These are phyloP conservation scores for Conoideocrella luteorostrata DNA, from an alignment of 2,329 filamentous ascomycete genomes.

Conservation along the genomic window DNA sequence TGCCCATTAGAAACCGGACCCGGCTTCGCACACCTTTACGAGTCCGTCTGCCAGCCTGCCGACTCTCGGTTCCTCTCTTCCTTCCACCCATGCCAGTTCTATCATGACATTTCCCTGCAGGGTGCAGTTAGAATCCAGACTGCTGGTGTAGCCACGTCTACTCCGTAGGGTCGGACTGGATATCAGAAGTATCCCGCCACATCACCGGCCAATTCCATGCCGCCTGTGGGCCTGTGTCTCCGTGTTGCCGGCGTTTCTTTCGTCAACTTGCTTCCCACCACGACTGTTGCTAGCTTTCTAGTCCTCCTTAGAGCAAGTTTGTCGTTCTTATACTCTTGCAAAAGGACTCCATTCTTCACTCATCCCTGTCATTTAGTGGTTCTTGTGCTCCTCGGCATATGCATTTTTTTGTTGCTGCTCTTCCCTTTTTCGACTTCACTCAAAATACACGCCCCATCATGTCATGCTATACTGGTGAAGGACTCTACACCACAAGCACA, in stretches of 20 bases:
- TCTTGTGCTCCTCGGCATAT: conserved; percentile 31
- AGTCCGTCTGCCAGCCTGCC: neutral
- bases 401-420: conserved; percentile 22
- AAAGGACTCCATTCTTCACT: neutral
- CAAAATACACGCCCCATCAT: conserved; percentile 4
- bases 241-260: conserved; percentile 10
- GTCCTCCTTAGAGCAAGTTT: conserved; percentile 23
- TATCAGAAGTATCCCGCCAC: conserved; percentile 15
- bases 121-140: conserved; percentile 11
- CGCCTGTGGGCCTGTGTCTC: conserved; percentile 10
- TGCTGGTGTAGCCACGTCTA: conserved; percentile 24
- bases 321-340: neutral
- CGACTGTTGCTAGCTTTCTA: conserved; percentile 12
- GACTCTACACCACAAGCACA: conserved; percentile 2
- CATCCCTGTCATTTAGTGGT: neutral
- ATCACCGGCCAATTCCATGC: conserved; percentile 17
- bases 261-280: conserved; percentile 9
- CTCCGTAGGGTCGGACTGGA: neutral
- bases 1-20: neutral
- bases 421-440: conserved; percentile 5
- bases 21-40: neutral
- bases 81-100: conserved; percentile 7
- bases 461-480: neutral
- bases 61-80: conserved; percentile 5
- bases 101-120: conserved; percentile 15